Conservation (phyloP, 2,329 filamentous ascomycete genomes). For the Cladobotryum protrusum region DNA sequence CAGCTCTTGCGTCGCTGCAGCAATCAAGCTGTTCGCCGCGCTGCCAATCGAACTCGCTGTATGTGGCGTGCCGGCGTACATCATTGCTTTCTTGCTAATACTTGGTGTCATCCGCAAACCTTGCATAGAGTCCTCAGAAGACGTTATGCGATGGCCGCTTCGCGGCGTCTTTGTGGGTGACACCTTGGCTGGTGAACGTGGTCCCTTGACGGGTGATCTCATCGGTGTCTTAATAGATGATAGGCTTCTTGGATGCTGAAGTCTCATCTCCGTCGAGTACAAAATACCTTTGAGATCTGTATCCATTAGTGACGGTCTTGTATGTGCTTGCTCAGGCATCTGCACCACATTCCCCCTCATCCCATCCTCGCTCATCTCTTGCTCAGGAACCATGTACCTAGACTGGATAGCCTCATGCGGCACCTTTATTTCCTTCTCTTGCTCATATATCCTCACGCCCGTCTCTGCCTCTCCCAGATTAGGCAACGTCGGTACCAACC, state of each 20-base stretch:
- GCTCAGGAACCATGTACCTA: conserved; percentile 6
- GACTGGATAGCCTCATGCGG: conserved; percentile 3
- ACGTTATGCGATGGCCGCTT: conserved; percentile 6
- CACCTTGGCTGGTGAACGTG: conserved; percentile 1
- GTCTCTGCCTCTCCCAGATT: conserved; percentile 23
- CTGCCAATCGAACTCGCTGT: conserved; percentile 27
- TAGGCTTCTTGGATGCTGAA: conserved; percentile 33
- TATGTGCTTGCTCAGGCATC: conserved; percentile 13
- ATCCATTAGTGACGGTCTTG: conserved; percentile 31
- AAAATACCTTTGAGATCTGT: conserved; percentile 46
- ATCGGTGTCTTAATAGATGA: conserved; percentile 27
- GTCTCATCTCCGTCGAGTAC: conserved; percentile 45
- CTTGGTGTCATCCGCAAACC: conserved; percentile 19
- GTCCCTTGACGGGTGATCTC: conserved; percentile 2
- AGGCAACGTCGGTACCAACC: conserved; percentile 32
- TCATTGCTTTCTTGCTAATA: conserved; percentile 22
- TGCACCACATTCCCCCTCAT: conserved; percentile 8
- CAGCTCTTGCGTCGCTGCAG: conserved; percentile 28
- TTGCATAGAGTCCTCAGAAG: conserved; percentile 9
- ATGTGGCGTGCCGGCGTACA: conserved; percentile 14
- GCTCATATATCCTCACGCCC: conserved; percentile 8
- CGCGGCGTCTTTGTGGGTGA: conserved; percentile 21
- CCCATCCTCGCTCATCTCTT: conserved; percentile 4
- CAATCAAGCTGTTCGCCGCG: conserved; percentile 36
- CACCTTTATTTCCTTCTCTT: conserved; percentile 5